These are phyloP conservation scores for Chlorella vulgaris DNA, from an alignment of 139 green algal species.

Conservation along the genomic window DNA sequence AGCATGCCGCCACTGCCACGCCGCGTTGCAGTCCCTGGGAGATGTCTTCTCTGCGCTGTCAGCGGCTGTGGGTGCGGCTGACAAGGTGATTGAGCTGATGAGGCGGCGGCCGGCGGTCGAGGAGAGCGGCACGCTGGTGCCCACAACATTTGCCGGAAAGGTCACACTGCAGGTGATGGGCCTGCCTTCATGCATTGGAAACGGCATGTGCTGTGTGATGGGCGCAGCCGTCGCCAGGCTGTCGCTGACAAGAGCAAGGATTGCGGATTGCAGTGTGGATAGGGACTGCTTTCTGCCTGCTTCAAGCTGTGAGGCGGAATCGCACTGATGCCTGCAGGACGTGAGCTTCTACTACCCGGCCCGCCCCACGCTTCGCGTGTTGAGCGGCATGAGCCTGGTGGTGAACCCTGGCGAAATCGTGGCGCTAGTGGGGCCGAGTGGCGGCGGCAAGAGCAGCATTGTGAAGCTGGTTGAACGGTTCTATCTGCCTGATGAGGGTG, in stretches of 20 bases:
- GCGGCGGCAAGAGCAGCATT: conserved; percentile 88
- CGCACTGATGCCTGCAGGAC: conserved; percentile 39
- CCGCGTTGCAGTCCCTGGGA: conserved; percentile 57
- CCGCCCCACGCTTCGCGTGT: conserved; percentile 60
- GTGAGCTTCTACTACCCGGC: conserved; percentile 88
- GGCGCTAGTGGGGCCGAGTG: conserved; percentile 86
- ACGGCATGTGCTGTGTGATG: background rate
- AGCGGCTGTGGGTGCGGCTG: conserved; percentile 81
- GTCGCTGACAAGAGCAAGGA: too few relatives aligned
- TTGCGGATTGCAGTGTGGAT: too few relatives aligned
- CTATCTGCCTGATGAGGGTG: conserved; percentile 73
- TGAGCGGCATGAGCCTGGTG: conserved; percentile 61
- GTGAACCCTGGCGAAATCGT: conserved; percentile 75
- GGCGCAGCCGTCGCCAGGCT: too few relatives aligned
- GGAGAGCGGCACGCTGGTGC: conserved; percentile 37
- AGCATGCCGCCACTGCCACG: background rate
- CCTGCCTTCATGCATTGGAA: background rate
- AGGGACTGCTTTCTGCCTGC: too few relatives aligned
- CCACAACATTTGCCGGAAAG: conserved; percentile 37
- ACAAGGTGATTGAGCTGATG: conserved; percentile 82
- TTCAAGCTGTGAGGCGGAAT: background rate
- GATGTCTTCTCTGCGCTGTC: conserved; percentile 81
- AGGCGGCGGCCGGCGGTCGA: conserved; percentile 46
- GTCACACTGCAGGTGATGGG: conserved; percentile 63
- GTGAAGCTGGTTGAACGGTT: conserved; percentile 93